A percentile compares a stretch with the other conserved stretches of the same genome.
These are phyloP conservation scores for Perkinsus olseni DNA, from an alignment of 169 alveolate species.

Conservation along the genomic window DNA sequence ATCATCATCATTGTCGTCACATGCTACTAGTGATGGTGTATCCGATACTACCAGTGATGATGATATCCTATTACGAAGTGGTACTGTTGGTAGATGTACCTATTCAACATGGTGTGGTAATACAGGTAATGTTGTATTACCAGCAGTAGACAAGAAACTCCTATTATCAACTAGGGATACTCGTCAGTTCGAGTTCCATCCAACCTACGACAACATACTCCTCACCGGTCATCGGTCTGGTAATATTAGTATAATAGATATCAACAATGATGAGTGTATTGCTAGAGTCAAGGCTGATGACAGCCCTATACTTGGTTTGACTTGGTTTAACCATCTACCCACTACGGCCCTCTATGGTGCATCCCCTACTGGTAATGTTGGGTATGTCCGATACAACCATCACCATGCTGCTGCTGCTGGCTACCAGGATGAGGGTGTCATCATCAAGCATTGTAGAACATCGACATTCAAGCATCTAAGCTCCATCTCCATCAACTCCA, in stretches of 20 bases:
- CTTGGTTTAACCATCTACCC: slow-evolving; percentile 24
- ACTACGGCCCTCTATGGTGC: background rate
- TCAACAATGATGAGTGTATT: background rate
- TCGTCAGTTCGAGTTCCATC: slow-evolving; percentile 28
- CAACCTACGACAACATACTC: background rate
- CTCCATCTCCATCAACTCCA: slow-evolving; percentile 23
- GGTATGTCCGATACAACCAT: background rate
- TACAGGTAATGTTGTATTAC: too few relatives aligned
- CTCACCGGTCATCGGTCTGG: background rate
- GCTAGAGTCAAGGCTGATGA: background rate
- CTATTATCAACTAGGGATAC: slow-evolving; percentile 7
- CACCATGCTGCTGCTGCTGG: background rate
- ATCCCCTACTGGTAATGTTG: background rate
- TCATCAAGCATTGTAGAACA: background rate
- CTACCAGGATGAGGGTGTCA: too few relatives aligned
- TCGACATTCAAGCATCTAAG: slow-evolving; percentile 14
- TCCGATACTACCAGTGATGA: background rate
- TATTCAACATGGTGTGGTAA: too few relatives aligned
- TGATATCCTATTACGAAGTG: background rate
- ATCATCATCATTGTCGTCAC: background rate
- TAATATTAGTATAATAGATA: background rate
- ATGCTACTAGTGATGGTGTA: background rate
- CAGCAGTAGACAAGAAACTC: background rate
- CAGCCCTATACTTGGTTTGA: slow-evolving; percentile 22
- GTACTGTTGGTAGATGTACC: too few relatives aligned